Base-by-base conservation (phyloP, 225 moss, liverwort and hornwort species). In the Climacium dendroides region DNA sequence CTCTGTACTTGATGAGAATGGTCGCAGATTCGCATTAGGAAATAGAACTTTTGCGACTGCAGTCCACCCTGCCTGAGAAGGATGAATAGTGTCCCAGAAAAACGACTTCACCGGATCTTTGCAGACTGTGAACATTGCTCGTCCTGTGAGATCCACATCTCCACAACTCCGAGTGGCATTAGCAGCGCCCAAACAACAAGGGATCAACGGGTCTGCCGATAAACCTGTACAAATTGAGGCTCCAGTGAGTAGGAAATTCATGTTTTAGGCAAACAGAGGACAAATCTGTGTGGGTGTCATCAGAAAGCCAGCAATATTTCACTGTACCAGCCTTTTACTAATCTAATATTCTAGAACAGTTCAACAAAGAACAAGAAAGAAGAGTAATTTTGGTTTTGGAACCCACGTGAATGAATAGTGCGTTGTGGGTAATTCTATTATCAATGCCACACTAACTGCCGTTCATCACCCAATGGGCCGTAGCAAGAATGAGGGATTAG, bases 61-160 rank as follows among this genome's bases (percentile, higher is more conserved):
- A 45, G 83, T 86, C 94, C 94, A 93, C 81, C 94, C 91, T 78
- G 93, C 87, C 78, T 92, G 87, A 24, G 92, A 83, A 66, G 94
- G 94, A 85, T 94, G 93, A 76, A 52, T 75, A 7, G 76, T 63
- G 86, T 94, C 93, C 93, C 93, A 94, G 62, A 94, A 93, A 77
- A 93, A 93, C 50, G 91, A 93, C 65, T 90, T 88, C 52, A 81
- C 47, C 24, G 87, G 94, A 77, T 90, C 69, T 41, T 80, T 32
- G 83, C 94, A 94, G 30, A 94, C 91, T 61, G 87, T 82, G 73
- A 80, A 94, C 87, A 90, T 81, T 32, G 90, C 80, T 59, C 64
- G 86, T 52, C 91, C 91, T 58, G 50, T 74, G 64, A 11, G 77
- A 74, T 86, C 93, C 45, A 78, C 47, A 30, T 94, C 93, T 70